Conservation (phyloP, 768 basidiomycete genomes). For the Trametes elegans region DNA sequence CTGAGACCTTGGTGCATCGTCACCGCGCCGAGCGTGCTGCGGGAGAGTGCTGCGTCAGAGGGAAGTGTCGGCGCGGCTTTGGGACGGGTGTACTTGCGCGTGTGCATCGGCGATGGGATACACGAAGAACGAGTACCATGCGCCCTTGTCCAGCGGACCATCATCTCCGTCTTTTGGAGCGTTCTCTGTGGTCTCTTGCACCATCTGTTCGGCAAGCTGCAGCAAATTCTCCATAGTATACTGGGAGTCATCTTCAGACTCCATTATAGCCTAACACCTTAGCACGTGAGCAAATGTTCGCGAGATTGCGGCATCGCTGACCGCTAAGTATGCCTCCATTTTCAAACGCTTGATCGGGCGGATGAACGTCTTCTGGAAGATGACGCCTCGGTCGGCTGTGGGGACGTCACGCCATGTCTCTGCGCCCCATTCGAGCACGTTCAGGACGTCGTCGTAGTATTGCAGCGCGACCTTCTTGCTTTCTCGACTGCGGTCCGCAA, state of each 20-base stretch:
- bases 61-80: not conserved
- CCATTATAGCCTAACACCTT: constrained; percentile 2
- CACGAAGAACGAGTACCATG: constrained; percentile 20
- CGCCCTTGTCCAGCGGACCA: constrained; percentile 17
- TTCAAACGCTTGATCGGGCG: constrained; percentile 13
- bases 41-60: not conserved
- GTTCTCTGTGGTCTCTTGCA: constrained; percentile 19
- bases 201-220: constrained; percentile 17
- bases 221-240: constrained; percentile 17
- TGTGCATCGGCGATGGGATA: constrained; percentile 19
- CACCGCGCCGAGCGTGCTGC: constrained; percentile 17
- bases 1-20: constrained; percentile 17
- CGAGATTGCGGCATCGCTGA: not conserved
- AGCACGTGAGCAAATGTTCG: not conserved
- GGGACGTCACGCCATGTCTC: constrained; percentile 13
- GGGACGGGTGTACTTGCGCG: constrained; percentile 12
- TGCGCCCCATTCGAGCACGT: constrained; percentile 22
- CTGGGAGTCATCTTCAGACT: not conserved
- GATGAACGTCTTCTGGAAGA: constrained; percentile 15
- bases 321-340: constrained; percentile 14
- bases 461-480: constrained; percentile 2
- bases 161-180: constrained; percentile 6
- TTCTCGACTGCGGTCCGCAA: constrained; percentile 2
- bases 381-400: constrained; percentile 3
- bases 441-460: constrained; percentile 13